A percentile compares a stretch with the other conserved stretches of the same genome.
phyloP scores from a whole-genome alignment of 805 yeast species.

The Yarrowia deformans region DNA sequence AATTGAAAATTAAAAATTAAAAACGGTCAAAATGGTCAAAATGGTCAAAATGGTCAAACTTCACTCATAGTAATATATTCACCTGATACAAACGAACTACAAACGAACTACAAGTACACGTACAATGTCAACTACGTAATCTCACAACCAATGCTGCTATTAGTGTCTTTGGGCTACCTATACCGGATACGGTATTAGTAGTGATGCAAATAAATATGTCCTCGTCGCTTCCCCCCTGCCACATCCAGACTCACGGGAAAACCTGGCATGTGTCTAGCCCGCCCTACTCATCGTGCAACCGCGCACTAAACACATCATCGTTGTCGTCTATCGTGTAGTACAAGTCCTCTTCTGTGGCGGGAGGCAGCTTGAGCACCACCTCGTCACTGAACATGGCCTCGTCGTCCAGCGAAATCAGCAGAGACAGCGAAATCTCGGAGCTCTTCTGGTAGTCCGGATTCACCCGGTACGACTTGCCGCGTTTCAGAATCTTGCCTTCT shows the following conservation, averaged over 20 bases:
- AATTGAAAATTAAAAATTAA: no score
- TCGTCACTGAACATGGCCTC: conserved; percentile 50
- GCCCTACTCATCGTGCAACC: conserved; percentile 44
- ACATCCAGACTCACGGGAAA: no score
- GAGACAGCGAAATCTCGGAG: conserved; percentile 48
- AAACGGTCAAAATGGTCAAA: no score
- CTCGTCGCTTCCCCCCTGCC: background rate
- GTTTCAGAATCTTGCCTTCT: conserved; percentile 49
- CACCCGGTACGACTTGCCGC: conserved; percentile 47
- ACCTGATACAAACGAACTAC: no score
- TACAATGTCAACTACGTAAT: no score
- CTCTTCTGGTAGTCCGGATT: conserved; percentile 50
- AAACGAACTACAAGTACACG: no score
- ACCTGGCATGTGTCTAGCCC: no score
- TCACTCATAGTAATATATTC: no score
- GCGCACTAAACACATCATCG: conserved; percentile 52
- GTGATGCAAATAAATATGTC: conserved; percentile 31
- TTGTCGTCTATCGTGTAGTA: conserved; percentile 49
- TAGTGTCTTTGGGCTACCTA: no score
- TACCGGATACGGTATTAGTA: no score
- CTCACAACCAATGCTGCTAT: no score
- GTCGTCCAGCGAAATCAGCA: conserved; percentile 50
- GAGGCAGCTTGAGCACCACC: conserved; percentile 50
- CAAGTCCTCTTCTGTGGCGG: conserved; percentile 49
- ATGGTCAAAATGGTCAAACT: no score